Evolutionary conservation across 1,139 yeast species (phyloP), one percentile per base, ranked within the genome.

Genomic region (Arxiozyma slooffiae): DNA sequence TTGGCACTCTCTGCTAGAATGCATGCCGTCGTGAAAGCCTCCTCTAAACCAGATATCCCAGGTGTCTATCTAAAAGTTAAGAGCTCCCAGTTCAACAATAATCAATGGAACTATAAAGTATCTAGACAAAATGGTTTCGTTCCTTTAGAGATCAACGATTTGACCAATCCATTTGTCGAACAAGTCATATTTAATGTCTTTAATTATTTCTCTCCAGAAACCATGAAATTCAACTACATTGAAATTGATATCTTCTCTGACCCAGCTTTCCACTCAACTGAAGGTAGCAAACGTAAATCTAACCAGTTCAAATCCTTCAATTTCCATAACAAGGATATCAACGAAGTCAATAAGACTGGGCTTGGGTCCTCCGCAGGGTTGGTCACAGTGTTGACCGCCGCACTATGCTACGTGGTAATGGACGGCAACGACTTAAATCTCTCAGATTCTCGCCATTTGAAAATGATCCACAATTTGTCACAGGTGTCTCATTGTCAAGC

Each of bases 281-380:
- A 72, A 6, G 66, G 72, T 38, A 74, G 85, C 2, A 53, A 46
- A 0, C 51, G 51, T 0, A 71, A 67, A 54, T 45, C 47, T 1
- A 72, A 74, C 47, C 71, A 72, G 0, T 51, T 60, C 2, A 73
- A 70, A 45, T 55, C 63, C 23, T 90, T 90, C 62, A 71, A 78
- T 43, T 82, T 71, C 64, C 97, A 92, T 64, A 52, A 66, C 0
- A 57, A 66, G 38, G 71, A 79, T 17, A 88, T 92, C 51, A 73
- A 79, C 0, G 72, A 84, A 30, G 96, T 90, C 4, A 82, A 96
- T 8, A 92, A 92, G 65, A 94, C 98, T 0, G 98, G 98, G 0
- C 73, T 92, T 50, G 98, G 98, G 0, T 89, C 96, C 16, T 89
- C 97, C 23, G 98, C 98, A 0, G 96, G 97, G 0, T 73, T 92